phyloP scores from a whole-genome alignment of 495 filamentous ascomycete genomes.

The Daldinia concentrica region DNA sequence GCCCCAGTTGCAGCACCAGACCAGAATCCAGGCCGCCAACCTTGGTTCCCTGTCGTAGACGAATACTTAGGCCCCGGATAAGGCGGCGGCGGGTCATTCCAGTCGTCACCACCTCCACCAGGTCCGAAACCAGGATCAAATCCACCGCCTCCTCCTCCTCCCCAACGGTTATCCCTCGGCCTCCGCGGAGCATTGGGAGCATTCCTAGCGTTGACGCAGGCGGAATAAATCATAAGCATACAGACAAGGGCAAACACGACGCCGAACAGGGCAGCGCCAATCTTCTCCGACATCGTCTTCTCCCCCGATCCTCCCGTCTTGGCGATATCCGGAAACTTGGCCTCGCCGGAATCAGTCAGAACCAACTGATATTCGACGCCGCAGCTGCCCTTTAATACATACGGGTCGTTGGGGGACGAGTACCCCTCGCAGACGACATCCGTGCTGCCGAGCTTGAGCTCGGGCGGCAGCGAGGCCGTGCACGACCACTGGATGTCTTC shows the following conservation, averaged over 20 bases:
- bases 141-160: conserved; percentile 43
- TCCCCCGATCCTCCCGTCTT: conserved; percentile 36
- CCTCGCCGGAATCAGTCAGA: conserved; percentile 82
- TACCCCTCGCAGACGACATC: conserved; percentile 97
- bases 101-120: conserved; percentile 59
- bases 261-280: conserved; percentile 30
- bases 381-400: conserved; percentile 88
- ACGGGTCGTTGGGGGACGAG: conserved; percentile 73
- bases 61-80: conserved; percentile 57
- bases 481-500: conserved; percentile 92
- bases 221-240: conserved; percentile 61
- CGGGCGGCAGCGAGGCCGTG: conserved; percentile 76
- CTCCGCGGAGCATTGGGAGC: neutral
- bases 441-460: conserved; percentile 88
- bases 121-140: conserved; percentile 51
- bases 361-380: conserved; percentile 90
- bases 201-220: conserved; percentile 37
- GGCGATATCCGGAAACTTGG: conserved; percentile 65
- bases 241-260: conserved; percentile 55
- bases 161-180: conserved; percentile 28
- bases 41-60: conserved; percentile 50
- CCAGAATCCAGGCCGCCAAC: conserved; percentile 92
- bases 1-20: conserved; percentile 75
- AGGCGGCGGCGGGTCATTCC: conserved; percentile 66
- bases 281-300: neutral